Base-by-base conservation (phyloP, 2,329 filamentous ascomycete genomes). In the Raffaelea albimanens region DNA sequence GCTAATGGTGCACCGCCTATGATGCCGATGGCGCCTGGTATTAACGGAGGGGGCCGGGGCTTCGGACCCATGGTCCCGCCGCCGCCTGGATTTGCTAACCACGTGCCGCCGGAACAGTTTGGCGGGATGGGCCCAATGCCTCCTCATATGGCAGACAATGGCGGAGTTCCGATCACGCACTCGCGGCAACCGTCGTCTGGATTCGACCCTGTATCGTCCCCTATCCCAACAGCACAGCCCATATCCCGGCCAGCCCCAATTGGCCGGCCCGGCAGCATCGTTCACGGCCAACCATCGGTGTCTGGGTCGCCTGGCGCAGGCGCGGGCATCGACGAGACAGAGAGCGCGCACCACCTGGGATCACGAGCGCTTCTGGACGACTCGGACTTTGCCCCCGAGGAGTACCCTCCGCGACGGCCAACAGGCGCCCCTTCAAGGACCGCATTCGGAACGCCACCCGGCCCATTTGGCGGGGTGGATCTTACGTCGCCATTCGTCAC, bases 351-450 rank as follows among this genome's bases (percentile, higher is more conserved):
- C 51, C 89, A 93, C 57, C 73, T 98, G 22, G 93, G 93, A 13
- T 97, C 91, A 64, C 90, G 88, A 57, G 93, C 90, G 13, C 71
- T 98, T 13, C 71, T 97, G 42, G 83, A 83, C 52, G 89, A 94
- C 59, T 82, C 63, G 58, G 87, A 71, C 66, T 84, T 71, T 60
- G 76, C 65, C 52, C 68, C 71, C 31, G 61, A 63, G 5, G 65
- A 56, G 43, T 68, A 55, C 31, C 44, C 53, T 1, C 56, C 59
- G 57, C 56, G 57, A 25, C 53, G 52, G 7, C 21, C 50, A 4
- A n/a, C n/a, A n/a, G n/a, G n/a, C n/a, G 49, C 43, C 19, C 45
- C 50, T 2, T 20, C 48, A 3, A 41, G 45, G 4, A 44, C 55
- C 2, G 52, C 50, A 2, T 60, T 62, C 31, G 57, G 56, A 1